These are phyloP conservation scores for Imleria badia DNA, from an alignment of 768 basidiomycete genomes.

Conservation along the genomic window DNA sequence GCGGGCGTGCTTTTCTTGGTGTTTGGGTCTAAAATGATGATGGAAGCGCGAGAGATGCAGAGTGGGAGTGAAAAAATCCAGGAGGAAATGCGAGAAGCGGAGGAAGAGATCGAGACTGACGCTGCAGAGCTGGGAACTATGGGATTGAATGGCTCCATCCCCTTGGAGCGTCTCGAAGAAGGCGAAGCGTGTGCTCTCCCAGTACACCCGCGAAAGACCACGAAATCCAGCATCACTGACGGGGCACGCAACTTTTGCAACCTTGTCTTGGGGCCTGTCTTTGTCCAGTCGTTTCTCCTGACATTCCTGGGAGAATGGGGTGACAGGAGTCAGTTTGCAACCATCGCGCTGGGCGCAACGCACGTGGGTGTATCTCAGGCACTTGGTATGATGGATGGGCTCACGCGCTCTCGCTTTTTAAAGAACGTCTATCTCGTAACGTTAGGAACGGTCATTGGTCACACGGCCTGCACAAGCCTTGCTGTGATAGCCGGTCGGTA, in stretches of 20 bases:
- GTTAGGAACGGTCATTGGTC: conserved; percentile 86
- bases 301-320: conserved; percentile 99
- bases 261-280: conserved; percentile 85
- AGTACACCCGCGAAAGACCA: conserved; percentile 15
- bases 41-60: conserved; percentile 82
- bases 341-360: conserved; percentile 92
- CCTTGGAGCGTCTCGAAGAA: conserved; percentile 76
- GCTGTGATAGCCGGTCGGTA: conserved; percentile 95
- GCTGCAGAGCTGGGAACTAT: conserved; percentile 45
- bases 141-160: conserved; percentile 45
- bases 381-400: not conserved
- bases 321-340: conserved; percentile 95
- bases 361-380: conserved; percentile 58
- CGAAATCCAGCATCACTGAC: conserved; percentile 41
- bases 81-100: conserved; percentile 96
- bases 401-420: conserved; percentile 5
- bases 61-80: conserved; percentile 76
- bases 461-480: conserved; percentile 80
- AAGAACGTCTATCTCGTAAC: conserved; percentile 94
- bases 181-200: conserved; percentile 38
- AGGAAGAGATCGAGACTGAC: conserved; percentile 90
- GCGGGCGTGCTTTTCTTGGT: conserved; percentile 85
- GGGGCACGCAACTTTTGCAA: conserved; percentile 81
- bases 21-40: conserved; percentile 87
- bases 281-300: conserved; percentile 91